phyloP scores from a whole-genome alignment of 1,284 basidiomycete genomes.

The Cryptococcus neoformans region DNA sequence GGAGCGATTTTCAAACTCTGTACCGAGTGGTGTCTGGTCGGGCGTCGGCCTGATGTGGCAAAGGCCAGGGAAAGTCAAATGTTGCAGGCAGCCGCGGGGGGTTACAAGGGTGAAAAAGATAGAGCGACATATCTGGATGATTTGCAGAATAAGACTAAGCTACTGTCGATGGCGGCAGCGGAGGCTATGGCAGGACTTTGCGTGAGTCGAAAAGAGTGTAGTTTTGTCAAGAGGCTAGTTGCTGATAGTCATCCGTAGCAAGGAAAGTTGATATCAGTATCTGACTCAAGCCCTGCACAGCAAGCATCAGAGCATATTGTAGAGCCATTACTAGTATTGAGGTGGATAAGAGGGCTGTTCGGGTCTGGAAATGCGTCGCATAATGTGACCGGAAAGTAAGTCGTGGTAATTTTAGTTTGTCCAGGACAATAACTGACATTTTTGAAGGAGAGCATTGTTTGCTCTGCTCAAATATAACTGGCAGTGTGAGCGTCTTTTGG shows the following conservation, averaged over 20 bases:
- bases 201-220: constrained; percentile 54
- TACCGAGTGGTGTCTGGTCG: constrained; percentile 91
- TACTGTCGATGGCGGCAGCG: constrained; percentile 71
- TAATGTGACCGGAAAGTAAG: constrained; percentile 47
- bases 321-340: constrained; percentile 48
- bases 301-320: constrained; percentile 42
- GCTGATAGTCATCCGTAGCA: constrained; percentile 19
- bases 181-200: constrained; percentile 82
- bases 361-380: constrained; percentile 40
- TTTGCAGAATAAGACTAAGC: constrained; percentile 68
- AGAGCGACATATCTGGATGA: constrained; percentile 57
- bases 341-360: constrained; percentile 53
- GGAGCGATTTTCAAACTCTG: constrained; percentile 79
- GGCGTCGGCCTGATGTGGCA: constrained; percentile 67
- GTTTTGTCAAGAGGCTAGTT: background rate
- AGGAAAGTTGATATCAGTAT: constrained; percentile 39
- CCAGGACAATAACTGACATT: background rate
- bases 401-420: constrained; percentile 1
- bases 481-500: constrained; percentile 61
- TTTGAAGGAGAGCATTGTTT: constrained; percentile 68
- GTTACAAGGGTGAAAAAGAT: constrained; percentile 53
- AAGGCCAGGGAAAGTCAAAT: constrained; percentile 72
- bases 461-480: constrained; percentile 65
- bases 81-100: constrained; percentile 64
- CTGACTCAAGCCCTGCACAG: constrained; percentile 35